Evolutionary conservation across 331 rosid species (phyloP), one percentile per base, ranked within the genome.

Genomic region (Malus hybrid): DNA sequence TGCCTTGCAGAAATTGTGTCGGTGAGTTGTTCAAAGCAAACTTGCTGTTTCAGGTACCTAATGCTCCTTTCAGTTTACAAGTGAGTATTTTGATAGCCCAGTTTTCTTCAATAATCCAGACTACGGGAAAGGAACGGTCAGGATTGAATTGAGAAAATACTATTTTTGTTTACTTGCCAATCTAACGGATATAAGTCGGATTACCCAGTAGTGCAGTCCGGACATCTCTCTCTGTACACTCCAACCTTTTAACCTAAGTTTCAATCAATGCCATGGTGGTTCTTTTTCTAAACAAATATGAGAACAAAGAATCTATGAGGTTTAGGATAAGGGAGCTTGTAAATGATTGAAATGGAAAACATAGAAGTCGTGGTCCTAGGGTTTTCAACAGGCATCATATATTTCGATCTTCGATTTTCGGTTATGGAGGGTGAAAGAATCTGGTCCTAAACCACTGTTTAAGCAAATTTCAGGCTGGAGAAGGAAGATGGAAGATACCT

Each of bases 401-500:
- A 33, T 67, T 4, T 57, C 28, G 31, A 4, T 22, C 39, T 34
- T 34, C 39, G 15, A 0, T 57, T 13, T 5, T 48, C 6, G 16
- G 59, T 80, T 76, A 8, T 54, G 3, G 55, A 31, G 60, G 8
- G 70, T 28, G 66, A 63, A 48, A 55, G 83, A 78, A 82, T 71
- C 80, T 64, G 59, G 39, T 78, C 32, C 20, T 32, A 63, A 27
- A 73, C n/a, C 4, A 22, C 69, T 34, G 71, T 32, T 65, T 39
- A 77, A 65, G 79, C 44, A 66, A 67, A 48, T 50, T 29, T n/a
- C 48, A 34, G 60, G 24, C 24, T 24, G 24, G 24, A 24, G 24
- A 61, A 72, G 39, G 70, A 64, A 68, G 74, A 81, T 72, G 39
- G 70, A 64, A 68, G 74, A 81, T 76, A 13, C 77, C 78, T 13